phyloP scores from a whole-genome alignment of 2,329 filamentous ascomycete species.

The Stemphylium vesicarium region DNA sequence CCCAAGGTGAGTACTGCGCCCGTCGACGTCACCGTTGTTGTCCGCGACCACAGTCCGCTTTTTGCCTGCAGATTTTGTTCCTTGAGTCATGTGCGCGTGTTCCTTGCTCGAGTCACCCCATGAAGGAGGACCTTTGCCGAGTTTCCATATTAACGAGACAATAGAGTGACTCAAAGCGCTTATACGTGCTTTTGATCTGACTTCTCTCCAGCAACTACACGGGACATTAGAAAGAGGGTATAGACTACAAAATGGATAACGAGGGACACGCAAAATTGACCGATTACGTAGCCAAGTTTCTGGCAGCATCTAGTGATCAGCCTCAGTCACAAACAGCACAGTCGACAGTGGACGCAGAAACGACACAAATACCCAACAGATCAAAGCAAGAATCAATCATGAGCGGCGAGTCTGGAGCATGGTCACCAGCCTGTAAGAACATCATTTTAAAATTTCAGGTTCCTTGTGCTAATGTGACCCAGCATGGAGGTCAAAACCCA shows the following conservation, averaged over 20 bases:
- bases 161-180: constrained; percentile 20
- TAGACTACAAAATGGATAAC: constrained; percentile 11
- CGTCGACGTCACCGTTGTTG: neutral
- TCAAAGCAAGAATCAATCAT: constrained; percentile 7
- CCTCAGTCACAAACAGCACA: constrained; percentile 2
- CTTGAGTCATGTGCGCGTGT: constrained; percentile 30
- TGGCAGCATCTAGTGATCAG: constrained; percentile 6
- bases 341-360: neutral
- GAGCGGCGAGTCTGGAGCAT: constrained; percentile 27
- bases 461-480: constrained; percentile 17
- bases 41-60: constrained; percentile 2
- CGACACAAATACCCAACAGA: constrained; percentile 5
- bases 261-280: constrained; percentile 18
- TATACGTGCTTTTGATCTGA: neutral
- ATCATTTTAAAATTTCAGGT: too few relatives aligned
- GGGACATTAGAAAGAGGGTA: neutral
- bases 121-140: constrained; percentile 18
- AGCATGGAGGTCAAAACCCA: constrained; percentile 79
- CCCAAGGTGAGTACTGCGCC: neutral
- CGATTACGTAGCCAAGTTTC: constrained; percentile 20
- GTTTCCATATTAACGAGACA: constrained; percentile 24
- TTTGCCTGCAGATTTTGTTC: constrained; percentile 10
- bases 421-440: constrained; percentile 51
- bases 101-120: constrained; percentile 23
- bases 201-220: neutral